A percentile compares a stretch with the other conserved stretches of the same genome.
These are phyloP conservation scores for Alloascoidea africana DNA, from an alignment of 805 yeast genomes.

Conservation along the genomic window DNA sequence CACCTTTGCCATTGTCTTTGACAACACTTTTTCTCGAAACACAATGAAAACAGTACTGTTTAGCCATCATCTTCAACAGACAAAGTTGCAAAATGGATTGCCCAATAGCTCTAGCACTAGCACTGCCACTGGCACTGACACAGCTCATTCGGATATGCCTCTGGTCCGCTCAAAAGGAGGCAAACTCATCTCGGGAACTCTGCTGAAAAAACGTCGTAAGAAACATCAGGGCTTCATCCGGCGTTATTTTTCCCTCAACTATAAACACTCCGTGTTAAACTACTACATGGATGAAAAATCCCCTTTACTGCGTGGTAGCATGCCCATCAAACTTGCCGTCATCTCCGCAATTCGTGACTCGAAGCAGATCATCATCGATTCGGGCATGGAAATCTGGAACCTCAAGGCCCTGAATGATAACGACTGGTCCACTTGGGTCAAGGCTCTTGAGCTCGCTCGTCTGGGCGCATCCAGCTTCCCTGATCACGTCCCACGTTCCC, in stretches of 20 bases:
- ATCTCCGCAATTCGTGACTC: slow-evolving; percentile 61
- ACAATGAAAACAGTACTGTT: slow-evolving; percentile 71
- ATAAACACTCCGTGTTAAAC: slow-evolving; percentile 67
- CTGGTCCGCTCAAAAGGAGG: neutral
- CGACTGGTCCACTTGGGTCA: slow-evolving; percentile 73
- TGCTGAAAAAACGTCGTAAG: slow-evolving; percentile 71
- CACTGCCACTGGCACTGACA: no score
- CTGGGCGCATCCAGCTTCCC: slow-evolving; percentile 1
- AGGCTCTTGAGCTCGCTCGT: slow-evolving; percentile 44
- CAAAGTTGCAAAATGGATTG: neutral
- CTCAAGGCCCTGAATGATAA: slow-evolving; percentile 48
- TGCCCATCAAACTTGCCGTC: slow-evolving; percentile 72
- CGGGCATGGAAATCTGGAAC: slow-evolving; percentile 93
- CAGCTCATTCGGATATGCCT: no score
- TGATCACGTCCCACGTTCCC: neutral
- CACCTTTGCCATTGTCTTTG: slow-evolving; percentile 77
- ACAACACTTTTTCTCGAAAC: slow-evolving; percentile 80
- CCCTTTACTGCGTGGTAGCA: slow-evolving; percentile 72
- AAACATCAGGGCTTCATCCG: slow-evolving; percentile 76
- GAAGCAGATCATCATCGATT: slow-evolving; percentile 66
- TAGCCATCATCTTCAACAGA: slow-evolving; percentile 24
- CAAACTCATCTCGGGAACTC: slow-evolving; percentile 54
- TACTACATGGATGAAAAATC: slow-evolving; percentile 63
- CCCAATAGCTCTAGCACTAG: neutral
- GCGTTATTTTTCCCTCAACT: slow-evolving; percentile 72